Evolutionary conservation across 2,329 filamentous ascomycete genomes (phyloP).

Genomic region (Chaetomiaceae sp.): DNA sequence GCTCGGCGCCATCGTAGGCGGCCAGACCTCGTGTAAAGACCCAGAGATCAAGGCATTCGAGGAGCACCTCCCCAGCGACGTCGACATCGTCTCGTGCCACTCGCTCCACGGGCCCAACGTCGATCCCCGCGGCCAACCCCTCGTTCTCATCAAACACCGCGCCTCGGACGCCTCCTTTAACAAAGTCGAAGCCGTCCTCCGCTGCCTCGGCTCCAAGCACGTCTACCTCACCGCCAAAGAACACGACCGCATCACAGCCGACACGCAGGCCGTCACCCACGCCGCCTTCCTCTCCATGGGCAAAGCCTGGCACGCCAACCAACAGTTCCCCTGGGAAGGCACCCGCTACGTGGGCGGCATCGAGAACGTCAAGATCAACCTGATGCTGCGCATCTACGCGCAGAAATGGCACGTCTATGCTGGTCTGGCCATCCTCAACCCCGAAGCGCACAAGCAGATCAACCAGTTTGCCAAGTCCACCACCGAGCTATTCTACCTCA

Average conservation of each 20-base stretch:
- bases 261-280: slow-evolving; percentile 97
- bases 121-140: slow-evolving; percentile 80
- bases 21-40: slow-evolving; percentile 96
- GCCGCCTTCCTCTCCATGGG: slow-evolving; percentile 97
- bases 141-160: slow-evolving; percentile 90
- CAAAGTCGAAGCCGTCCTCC: slow-evolving; percentile 76
- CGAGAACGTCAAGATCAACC: slow-evolving; percentile 98
- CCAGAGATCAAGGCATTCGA: slow-evolving; percentile 95
- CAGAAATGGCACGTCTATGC: slow-evolving; percentile 99
- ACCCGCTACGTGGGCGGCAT: slow-evolving; percentile 95
- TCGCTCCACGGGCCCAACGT: slow-evolving; percentile 92
- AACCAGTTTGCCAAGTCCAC: slow-evolving; percentile 89
- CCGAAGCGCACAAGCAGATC: slow-evolving; percentile 86
- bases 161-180: slow-evolving; percentile 70
- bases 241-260: slow-evolving; percentile 95
- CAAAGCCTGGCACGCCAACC: slow-evolving; percentile 91
- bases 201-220: slow-evolving; percentile 77
- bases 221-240: slow-evolving; percentile 82
- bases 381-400: slow-evolving; percentile 92
- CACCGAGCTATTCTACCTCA: slow-evolving; percentile 92
- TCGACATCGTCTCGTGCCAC: slow-evolving; percentile 93
- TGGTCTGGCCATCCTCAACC: slow-evolving; percentile 93
- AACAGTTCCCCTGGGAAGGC: slow-evolving; percentile 95
- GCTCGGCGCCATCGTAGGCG: slow-evolving; percentile 88
- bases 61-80: slow-evolving; percentile 76